phyloP scores from a whole-genome alignment of 495 filamentous ascomycete genomes.

The Evansstolkia leycettana region DNA sequence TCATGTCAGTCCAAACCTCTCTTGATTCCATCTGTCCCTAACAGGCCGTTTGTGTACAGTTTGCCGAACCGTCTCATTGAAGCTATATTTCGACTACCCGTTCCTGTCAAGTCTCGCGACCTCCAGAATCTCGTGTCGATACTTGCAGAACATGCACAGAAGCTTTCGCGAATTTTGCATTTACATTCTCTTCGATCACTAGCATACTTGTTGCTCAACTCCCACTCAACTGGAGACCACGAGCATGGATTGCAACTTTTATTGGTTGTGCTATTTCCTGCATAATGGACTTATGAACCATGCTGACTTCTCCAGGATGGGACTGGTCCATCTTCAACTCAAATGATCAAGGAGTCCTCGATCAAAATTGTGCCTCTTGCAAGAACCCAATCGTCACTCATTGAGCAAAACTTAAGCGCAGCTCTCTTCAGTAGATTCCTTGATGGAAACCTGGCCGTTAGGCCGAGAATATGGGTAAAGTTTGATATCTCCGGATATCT shows the following conservation, averaged over 20 bases:
- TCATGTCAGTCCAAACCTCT: too few species aligned
- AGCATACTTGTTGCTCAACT: not conserved
- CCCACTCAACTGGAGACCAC: not conserved
- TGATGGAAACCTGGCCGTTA: not conserved
- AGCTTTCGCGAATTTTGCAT: not conserved
- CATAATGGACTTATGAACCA: not conserved
- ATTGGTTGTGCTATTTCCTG: not conserved
- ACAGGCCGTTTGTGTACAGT: too few species aligned
- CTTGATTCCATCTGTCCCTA: too few species aligned
- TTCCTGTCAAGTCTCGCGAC: not conserved
- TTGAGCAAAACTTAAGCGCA: not conserved
- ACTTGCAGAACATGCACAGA: not conserved
- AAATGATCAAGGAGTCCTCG: not conserved
- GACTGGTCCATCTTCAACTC: not conserved
- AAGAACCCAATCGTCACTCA: not conserved
- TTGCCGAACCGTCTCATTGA: too few species aligned
- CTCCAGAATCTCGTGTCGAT: not conserved
- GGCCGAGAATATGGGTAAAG: conserved; percentile 7
- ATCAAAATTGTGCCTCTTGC: not conserved
- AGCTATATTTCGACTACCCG: too few species aligned
- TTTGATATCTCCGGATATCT: not conserved
- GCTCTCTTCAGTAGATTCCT: not conserved
- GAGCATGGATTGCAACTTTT: not conserved
- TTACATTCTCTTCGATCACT: not conserved
- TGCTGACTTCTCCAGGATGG: not conserved